Evolutionary conservation across 2,329 filamentous ascomycete genomes (phyloP), one percentile per base, ranked within the genome.

Genomic region (Fusarium xylarioides): DNA sequence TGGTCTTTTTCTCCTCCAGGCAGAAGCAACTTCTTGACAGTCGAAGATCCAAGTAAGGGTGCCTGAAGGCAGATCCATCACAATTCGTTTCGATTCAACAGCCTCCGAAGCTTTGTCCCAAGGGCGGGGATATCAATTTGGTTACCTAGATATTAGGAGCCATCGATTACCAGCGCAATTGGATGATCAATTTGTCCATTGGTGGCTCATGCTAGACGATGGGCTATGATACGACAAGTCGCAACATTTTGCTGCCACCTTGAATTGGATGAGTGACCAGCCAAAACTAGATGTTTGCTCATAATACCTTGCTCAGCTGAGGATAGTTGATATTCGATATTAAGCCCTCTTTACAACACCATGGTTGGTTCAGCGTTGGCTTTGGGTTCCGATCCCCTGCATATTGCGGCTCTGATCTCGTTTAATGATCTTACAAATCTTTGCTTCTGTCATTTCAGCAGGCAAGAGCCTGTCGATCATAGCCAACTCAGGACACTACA

Each of bases 361-460:
- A 54, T 68, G 68, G 71, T 74, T 74, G 66, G 66, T 59, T 38
- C 53, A 38, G 32, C 52, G n/a, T 53, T 49, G 50, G 34, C 37
- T 46, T 50, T 63, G 38, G 52, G 37, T 44, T 58, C 47, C 59
- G 16, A 56, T 68, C 63, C 53, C 65, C 61, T 74, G 68, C 68
- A 65, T 67, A 55, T 61, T 74, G 54, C 68, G 71, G 60, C 56
- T 74, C 66, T 68, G 43, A 37, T 49, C 26, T 53, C 56, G 56
- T 53, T 61, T 44, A 53, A 56, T 59, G 37, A 62, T 53, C 44
- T 34, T 35, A 26, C 28, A 19, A 60, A 34, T 66, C 44, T 63
- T 67, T 63, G 63, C 61, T 67, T 73, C 32, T 71, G 59, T 49
- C 38, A 34, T 60, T 75, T 75, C 67, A 76, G 74, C 70, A 64